Conservation (phyloP, 306 rosid species). For the Dryas octopetala region DNA sequence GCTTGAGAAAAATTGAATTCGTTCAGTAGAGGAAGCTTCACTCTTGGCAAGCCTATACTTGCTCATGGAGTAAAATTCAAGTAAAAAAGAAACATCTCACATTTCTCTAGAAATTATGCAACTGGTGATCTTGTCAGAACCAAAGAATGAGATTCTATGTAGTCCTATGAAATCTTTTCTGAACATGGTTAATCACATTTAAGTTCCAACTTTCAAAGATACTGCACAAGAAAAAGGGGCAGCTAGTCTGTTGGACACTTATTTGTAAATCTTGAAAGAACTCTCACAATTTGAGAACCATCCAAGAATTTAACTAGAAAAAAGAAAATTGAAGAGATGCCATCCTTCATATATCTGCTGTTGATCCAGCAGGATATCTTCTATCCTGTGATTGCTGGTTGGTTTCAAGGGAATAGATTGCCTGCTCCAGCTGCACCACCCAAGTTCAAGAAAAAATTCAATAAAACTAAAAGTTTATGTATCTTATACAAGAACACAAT, state of each 20-base stretch:
- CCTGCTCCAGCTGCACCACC: conserved; percentile 24
- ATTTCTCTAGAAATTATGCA: not conserved
- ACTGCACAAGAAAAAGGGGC: not conserved
- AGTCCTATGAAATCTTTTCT: not conserved
- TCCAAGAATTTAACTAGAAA: not conserved
- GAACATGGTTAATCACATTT: too few species aligned
- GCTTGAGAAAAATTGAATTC: not conserved
- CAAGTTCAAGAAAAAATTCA: not conserved
- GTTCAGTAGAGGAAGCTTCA: not conserved
- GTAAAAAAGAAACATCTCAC: not conserved
- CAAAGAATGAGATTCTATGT: not conserved
- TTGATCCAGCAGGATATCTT: not conserved
- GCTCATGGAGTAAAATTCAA: not conserved
- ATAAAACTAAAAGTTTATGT: not conserved
- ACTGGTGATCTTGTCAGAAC: not conserved
- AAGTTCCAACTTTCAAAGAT: not conserved
- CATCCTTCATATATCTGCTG: not conserved
- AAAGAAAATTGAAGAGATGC: not conserved
- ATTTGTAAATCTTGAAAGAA: not conserved
- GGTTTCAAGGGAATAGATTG: conserved; percentile 15
- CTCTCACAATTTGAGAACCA: conserved; percentile 5
- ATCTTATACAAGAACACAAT: not conserved
- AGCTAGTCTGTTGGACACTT: not conserved
- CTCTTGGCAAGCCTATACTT: not conserved
- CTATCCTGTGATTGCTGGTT: not conserved